Evolutionary conservation across 306 rosid species (phyloP).

Genomic region (Boehmeria nivea): DNA sequence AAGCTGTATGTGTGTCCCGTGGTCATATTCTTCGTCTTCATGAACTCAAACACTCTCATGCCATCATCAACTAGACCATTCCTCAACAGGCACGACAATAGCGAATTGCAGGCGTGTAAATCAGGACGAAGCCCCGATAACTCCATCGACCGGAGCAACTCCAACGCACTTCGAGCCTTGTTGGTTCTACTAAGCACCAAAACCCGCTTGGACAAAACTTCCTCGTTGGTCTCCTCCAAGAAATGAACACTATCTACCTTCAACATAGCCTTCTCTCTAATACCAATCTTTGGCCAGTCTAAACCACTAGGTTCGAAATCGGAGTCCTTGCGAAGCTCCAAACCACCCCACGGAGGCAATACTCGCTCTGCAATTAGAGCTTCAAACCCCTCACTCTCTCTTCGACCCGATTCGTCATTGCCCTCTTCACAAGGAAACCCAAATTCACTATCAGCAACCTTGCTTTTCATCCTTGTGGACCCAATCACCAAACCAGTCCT

Average conservation of each 20-base stretch:
- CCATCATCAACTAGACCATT: slow-evolving; percentile 55
- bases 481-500: slow-evolving; percentile 21
- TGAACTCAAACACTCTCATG: slow-evolving; percentile 48
- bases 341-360: slow-evolving; percentile 48
- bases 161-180: slow-evolving; percentile 68
- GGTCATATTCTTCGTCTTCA: slow-evolving; percentile 42
- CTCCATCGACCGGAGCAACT: slow-evolving; percentile 69
- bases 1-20: slow-evolving; percentile 74
- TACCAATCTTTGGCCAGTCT: slow-evolving; percentile 17
- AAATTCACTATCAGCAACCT: slow-evolving; percentile 25
- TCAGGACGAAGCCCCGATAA: slow-evolving; percentile 58
- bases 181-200: slow-evolving; percentile 77
- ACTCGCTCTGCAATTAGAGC: slow-evolving; percentile 27
- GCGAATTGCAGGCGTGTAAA: slow-evolving; percentile 76
- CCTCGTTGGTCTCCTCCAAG: slow-evolving; percentile 66
- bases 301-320: slow-evolving; percentile 22
- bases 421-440: slow-evolving; percentile 29
- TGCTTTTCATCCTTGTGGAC: slow-evolving; percentile 27
- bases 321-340: slow-evolving; percentile 13
- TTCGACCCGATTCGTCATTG: slow-evolving; percentile 19
- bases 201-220: slow-evolving; percentile 53
- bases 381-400: slow-evolving; percentile 18
- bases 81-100: slow-evolving; percentile 68
- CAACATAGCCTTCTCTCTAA: slow-evolving; percentile 21
- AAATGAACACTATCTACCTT: slow-evolving; percentile 32